Percentiles rank a stretch among this genome's conserved stretches.
These are phyloP conservation scores for Hemileccinum rubropunctum DNA, from an alignment of 768 basidiomycete genomes.

Conservation along the genomic window DNA sequence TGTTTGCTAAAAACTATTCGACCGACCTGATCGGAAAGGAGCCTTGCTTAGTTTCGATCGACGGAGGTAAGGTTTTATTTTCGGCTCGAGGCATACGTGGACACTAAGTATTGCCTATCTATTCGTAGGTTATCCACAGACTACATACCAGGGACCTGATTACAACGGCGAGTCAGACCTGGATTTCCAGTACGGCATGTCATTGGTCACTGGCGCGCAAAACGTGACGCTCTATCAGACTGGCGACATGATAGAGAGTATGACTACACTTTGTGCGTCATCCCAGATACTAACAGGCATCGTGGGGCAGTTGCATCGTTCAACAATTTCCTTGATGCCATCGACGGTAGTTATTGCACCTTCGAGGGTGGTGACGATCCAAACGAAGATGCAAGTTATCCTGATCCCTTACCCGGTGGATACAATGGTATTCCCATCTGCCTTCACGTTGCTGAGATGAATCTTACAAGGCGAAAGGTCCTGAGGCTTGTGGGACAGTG, in stretches of 20 bases:
- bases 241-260: slow-evolving; percentile 28
- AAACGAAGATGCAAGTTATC: slow-evolving; percentile 23
- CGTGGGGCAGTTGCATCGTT: slow-evolving; percentile 27
- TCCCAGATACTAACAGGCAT: neutral
- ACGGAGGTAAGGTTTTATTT: slow-evolving; percentile 26
- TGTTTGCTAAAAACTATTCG: slow-evolving; percentile 29
- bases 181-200: slow-evolving; percentile 32
- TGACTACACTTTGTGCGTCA: neutral
- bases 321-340: slow-evolving; percentile 37
- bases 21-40: slow-evolving; percentile 17
- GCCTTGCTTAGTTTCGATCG: slow-evolving; percentile 32
- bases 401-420: slow-evolving; percentile 17
- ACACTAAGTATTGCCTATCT: neutral
- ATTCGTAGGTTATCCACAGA: slow-evolving; percentile 27
- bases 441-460: neutral
- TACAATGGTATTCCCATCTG: slow-evolving; percentile 14
- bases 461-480: slow-evolving; percentile 9
- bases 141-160: slow-evolving; percentile 9
- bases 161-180: slow-evolving; percentile 30
- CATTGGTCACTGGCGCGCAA: slow-evolving; percentile 21
- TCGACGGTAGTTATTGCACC: slow-evolving; percentile 36
- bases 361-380: slow-evolving; percentile 36
- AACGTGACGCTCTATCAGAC: slow-evolving; percentile 31
- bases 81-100: neutral
- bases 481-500: slow-evolving; percentile 35